Base-by-base conservation (phyloP, 495 filamentous ascomycete genomes). In the Penicillium canariense region DNA sequence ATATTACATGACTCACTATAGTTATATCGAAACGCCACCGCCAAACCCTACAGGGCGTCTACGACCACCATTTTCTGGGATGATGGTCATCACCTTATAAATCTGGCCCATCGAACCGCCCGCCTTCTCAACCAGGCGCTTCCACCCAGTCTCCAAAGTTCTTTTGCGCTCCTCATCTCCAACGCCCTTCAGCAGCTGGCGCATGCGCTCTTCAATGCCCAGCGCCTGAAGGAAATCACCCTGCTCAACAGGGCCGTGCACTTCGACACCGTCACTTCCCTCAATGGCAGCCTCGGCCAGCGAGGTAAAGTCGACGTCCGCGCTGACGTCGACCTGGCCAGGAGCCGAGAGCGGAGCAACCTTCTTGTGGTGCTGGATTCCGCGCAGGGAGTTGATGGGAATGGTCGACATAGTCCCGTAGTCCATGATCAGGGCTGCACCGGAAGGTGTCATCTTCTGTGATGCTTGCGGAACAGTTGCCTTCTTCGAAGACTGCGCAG, bases 241-340 rank as follows among this genome's bases (percentile, higher is more conserved):
- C 71, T 98, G 94, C 61, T 91, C 85, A 3, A 97, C 86, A 4
- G 94, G 94, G 0, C 94, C 94, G 68, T 97, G 91, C 12, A 96
- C 88, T 68, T 97, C 94, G 14, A 97, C 85, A 2, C 83, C 87
- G 6, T 85, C 81, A 54, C 84, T 88, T 0, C 88, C 86, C 25
- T 77, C 72, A 15, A 89, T 69, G 3, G 91, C 93, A 2, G 88
- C 77, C 70, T 97, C 93, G 3, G 89, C 91, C 4, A 98, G 71
- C 5, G 84, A 89, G 1, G 75, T 76, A 60, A 98, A 98, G 66
- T 98, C 94, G 0, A 98, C 94, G 67, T 98, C 92, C 0, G 87
- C 93, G 56, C 81, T 87, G 4, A 98, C 76, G 63, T 98, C 94
- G 4, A 92, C 88, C 28, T 84, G 81, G 0, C 94, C 94, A 0